A percentile compares a stretch with the other conserved stretches of the same genome.
phyloP scores from a whole-genome alignment of 2,329 filamentous ascomycete species.

The Eutypella sp. region DNA sequence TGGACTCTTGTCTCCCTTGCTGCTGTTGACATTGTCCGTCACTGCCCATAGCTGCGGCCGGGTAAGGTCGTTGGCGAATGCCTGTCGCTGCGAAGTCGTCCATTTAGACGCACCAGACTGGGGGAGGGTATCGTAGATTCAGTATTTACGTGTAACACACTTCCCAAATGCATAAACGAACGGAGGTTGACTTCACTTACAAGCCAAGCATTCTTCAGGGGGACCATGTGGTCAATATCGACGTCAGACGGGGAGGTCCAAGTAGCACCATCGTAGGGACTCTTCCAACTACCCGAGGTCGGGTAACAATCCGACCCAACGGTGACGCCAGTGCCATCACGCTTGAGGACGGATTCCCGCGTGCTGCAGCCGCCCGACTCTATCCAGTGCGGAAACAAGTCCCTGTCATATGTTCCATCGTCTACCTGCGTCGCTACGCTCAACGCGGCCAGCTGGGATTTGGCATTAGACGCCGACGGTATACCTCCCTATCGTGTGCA shows the following conservation, averaged over 20 bases:
- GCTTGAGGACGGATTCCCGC: slow-evolving; percentile 65
- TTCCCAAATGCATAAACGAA: background rate
- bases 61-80: slow-evolving; percentile 72
- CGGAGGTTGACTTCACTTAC: slow-evolving; percentile 31
- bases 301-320: slow-evolving; percentile 56
- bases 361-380: slow-evolving; percentile 62
- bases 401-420: slow-evolving; percentile 56
- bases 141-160: background rate
- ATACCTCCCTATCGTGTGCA: no score
- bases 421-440: slow-evolving; percentile 41
- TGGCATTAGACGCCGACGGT: background rate
- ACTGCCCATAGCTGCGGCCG: slow-evolving; percentile 76
- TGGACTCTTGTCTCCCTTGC: slow-evolving; percentile 69
- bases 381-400: slow-evolving; percentile 69
- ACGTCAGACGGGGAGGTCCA: slow-evolving; percentile 55
- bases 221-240: slow-evolving; percentile 82
- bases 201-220: slow-evolving; percentile 75
- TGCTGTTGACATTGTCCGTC: slow-evolving; percentile 69
- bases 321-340: slow-evolving; percentile 63
- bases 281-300: slow-evolving; percentile 63
- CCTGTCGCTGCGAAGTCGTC: slow-evolving; percentile 62
- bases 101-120: slow-evolving; percentile 67
- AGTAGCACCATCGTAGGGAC: slow-evolving; percentile 75
- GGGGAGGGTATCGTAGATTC: background rate
- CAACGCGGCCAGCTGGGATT: background rate